Evolutionary conservation across 129 eudicot species (phyloP).

Genomic region (Lonicera japonica): DNA sequence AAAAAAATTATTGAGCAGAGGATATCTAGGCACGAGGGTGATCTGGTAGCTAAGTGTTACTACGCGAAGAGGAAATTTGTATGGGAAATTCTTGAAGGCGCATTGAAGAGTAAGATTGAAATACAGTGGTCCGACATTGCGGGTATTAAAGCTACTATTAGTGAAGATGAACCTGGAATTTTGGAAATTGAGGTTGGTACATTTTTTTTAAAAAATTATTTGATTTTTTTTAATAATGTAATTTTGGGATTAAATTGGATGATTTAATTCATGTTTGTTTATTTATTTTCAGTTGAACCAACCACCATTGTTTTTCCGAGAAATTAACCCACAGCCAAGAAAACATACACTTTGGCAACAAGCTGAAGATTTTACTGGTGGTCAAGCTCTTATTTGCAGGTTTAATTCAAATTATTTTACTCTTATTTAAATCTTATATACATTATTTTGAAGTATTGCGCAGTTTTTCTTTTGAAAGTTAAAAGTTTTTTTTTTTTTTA

Average conservation of each 20-base stretch:
- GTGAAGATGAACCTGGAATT: conserved; percentile 25
- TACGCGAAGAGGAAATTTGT: conserved; percentile 61
- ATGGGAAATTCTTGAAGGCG: conserved; percentile 74
- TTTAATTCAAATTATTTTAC: not conserved
- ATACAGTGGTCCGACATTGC: conserved; percentile 66
- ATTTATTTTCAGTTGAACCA: conserved; percentile 47
- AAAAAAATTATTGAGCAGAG: conserved; percentile 23
- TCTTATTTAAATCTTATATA: not conserved
- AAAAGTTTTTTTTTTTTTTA: no score
- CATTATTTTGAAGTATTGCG: not conserved
- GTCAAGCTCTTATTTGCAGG: conserved; percentile 61
- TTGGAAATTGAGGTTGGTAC: conserved; percentile 54
- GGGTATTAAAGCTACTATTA: conserved; percentile 34
- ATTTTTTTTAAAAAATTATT: not conserved
- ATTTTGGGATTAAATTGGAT: no score
- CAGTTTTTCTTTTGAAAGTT: not conserved
- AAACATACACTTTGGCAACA: conserved; percentile 73
- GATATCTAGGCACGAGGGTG: conserved; percentile 49
- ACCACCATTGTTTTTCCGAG: conserved; percentile 48
- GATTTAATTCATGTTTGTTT: not conserved
- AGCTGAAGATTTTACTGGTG: conserved; percentile 56
- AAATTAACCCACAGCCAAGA: conserved; percentile 68
- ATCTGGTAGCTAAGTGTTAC: conserved; percentile 57
- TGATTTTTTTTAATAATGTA: not conserved
- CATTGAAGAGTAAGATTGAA: conserved; percentile 71